These are phyloP conservation scores for Mallotus japonicus DNA, from an alignment of 441 rosid genomes.

Conservation along the genomic window DNA sequence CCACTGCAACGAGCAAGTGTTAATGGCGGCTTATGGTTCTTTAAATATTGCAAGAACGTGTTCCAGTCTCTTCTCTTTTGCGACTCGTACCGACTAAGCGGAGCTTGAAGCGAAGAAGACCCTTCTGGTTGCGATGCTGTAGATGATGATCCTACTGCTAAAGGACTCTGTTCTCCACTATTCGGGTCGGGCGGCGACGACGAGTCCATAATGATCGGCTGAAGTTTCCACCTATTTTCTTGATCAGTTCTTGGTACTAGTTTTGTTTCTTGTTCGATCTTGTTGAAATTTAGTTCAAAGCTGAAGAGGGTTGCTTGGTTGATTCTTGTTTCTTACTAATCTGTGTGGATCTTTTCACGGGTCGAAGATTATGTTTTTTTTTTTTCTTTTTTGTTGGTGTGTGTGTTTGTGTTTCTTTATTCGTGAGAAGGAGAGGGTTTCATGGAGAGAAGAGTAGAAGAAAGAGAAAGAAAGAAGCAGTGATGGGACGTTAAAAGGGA, in stretches of 20 bases:
- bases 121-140: constrained; percentile 22
- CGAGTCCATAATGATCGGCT: constrained; percentile 35
- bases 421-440: constrained; percentile 13
- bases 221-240: neutral
- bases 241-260: neutral
- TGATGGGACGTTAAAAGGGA: constrained; percentile 49
- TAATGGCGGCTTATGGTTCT: constrained; percentile 84
- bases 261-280: neutral
- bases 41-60: constrained; percentile 80
- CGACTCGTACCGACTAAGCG: constrained; percentile 84
- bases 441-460: constrained; percentile 2
- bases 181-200: constrained; percentile 29
- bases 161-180: constrained; percentile 27
- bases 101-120: constrained; percentile 41
- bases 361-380: constrained; percentile 17
- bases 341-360: constrained; percentile 31
- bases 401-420: neutral
- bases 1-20: constrained; percentile 81
- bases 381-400: neutral
- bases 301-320: neutral
- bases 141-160: constrained; percentile 8
- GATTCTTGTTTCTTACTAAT: too few relatives aligned
- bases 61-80: constrained; percentile 96
- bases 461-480: neutral
- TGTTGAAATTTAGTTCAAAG: neutral